Evolutionary conservation across 176 grass and related monocot genomes (phyloP).

Genomic region (sorghum (Sorghum bicolor)): Sorghum_bicolor_NCBIv3 NC_012876.2:55942501-55943000

Average conservation of each 20-base stretch:
- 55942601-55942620: conserved; percentile 1
- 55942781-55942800: conserved; percentile 91
- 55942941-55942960: conserved; percentile 25
- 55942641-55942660: conserved; percentile 19
- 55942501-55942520: not conserved
- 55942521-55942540: not conserved
- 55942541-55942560: not conserved
- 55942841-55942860: conserved; percentile 48
- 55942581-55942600: not conserved
- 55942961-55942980: not conserved
- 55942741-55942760: not conserved
- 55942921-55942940: conserved; percentile 98
- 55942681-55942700: not conserved
- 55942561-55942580: conserved; percentile 27
- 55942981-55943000: not conserved
- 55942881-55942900: conserved; percentile 89
- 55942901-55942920: conserved; percentile 74
- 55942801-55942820: conserved; percentile 80
- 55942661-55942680: not conserved
- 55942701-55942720: not conserved
- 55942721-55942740: not conserved
- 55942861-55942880: conserved; percentile 65
- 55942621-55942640: conserved; percentile 7
- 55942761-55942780: conserved; percentile 76
- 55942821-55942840: conserved; percentile 40